phyloP scores from a whole-genome alignment of 2,329 filamentous ascomycete genomes.

The Talaromyces sp. region DNA sequence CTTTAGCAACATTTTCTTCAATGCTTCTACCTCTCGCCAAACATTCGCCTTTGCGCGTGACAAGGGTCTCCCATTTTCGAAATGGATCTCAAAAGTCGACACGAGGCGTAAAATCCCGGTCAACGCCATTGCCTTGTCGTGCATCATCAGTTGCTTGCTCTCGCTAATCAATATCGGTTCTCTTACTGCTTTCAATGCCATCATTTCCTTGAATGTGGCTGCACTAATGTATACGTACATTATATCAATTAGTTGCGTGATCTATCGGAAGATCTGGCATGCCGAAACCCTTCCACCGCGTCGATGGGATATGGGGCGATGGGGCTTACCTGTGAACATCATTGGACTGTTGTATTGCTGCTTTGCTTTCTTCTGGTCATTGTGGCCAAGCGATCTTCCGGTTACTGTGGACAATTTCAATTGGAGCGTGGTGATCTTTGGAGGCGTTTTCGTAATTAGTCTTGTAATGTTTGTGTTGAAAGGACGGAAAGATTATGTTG shows the following conservation, averaged over 20 bases:
- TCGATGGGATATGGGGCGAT: constrained; percentile 44
- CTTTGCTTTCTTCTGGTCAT: constrained; percentile 33
- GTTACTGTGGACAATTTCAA: constrained; percentile 46
- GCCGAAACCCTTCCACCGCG: constrained; percentile 37
- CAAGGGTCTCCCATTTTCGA: constrained; percentile 40
- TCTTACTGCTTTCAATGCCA: constrained; percentile 50
- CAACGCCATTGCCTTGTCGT: constrained; percentile 35
- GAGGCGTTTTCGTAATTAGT: constrained; percentile 38
- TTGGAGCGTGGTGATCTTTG: constrained; percentile 49
- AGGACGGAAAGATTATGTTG: constrained; percentile 16
- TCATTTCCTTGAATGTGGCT: constrained; percentile 48
- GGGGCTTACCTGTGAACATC: constrained; percentile 45
- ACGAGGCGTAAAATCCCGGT: constrained; percentile 40
- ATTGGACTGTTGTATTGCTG: constrained; percentile 14
- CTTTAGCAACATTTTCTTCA: constrained; percentile 38
- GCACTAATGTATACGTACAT: constrained; percentile 51
- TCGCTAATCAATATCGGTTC: constrained; percentile 53
- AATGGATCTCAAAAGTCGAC: constrained; percentile 39
- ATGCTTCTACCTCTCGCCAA: constrained; percentile 41
- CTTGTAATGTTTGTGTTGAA: constrained; percentile 34
- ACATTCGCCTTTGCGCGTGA: constrained; percentile 45
- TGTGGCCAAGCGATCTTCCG: constrained; percentile 43
- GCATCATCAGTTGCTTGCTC: constrained; percentile 35
- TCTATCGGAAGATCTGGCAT: constrained; percentile 42
- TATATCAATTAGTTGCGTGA: constrained; percentile 46